These are phyloP conservation scores for Neonectria hederae DNA, from an alignment of 2,329 filamentous ascomycete genomes.

Conservation along the genomic window DNA sequence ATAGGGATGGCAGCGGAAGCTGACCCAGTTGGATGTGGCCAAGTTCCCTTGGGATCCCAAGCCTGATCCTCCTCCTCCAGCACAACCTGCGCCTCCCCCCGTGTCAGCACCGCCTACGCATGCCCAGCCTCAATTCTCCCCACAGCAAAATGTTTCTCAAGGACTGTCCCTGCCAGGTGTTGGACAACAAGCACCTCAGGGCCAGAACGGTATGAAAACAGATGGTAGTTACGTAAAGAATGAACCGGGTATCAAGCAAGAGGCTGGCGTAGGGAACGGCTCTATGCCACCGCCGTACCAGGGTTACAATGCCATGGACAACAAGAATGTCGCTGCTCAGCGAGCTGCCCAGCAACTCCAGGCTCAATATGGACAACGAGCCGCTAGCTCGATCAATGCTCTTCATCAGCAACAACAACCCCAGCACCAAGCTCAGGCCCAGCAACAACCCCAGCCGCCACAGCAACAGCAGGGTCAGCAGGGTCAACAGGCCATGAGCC, in stretches of 20 bases:
- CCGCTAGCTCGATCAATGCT: conserved; percentile 73
- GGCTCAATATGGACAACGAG: conserved; percentile 68
- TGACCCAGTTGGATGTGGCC: conserved; percentile 85
- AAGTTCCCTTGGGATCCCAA: conserved; percentile 95
- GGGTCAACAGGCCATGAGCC: conserved; percentile 39
- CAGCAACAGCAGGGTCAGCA: conserved; percentile 46
- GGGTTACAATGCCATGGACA: conserved; percentile 46
- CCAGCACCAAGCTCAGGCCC: conserved; percentile 26
- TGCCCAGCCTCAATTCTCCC: conserved; percentile 46
- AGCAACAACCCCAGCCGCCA: conserved; percentile 45
- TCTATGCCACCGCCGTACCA: conserved; percentile 47
- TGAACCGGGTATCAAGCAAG: conserved; percentile 58
- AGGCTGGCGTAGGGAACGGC: conserved; percentile 50
- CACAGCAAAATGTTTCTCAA: conserved; percentile 38
- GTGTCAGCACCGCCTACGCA: conserved; percentile 38
- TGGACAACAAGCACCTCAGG: conserved; percentile 39
- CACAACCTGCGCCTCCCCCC: conserved; percentile 47
- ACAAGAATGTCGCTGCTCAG: conserved; percentile 57
- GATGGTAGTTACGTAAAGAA: conserved; percentile 58
- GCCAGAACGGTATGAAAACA: conserved; percentile 52
- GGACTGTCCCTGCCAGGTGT: conserved; percentile 45
- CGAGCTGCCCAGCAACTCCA: conserved; percentile 67
- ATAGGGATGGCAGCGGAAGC: conserved; percentile 93
- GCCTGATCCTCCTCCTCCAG: conserved; percentile 64
- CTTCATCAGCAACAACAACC: conserved; percentile 58